Percentiles rank a stretch among this genome's conserved stretches.
These are phyloP conservation scores for Globisporangium irregulare DNA, from an alignment of 352 stramenopile genomes.

Conservation along the genomic window DNA sequence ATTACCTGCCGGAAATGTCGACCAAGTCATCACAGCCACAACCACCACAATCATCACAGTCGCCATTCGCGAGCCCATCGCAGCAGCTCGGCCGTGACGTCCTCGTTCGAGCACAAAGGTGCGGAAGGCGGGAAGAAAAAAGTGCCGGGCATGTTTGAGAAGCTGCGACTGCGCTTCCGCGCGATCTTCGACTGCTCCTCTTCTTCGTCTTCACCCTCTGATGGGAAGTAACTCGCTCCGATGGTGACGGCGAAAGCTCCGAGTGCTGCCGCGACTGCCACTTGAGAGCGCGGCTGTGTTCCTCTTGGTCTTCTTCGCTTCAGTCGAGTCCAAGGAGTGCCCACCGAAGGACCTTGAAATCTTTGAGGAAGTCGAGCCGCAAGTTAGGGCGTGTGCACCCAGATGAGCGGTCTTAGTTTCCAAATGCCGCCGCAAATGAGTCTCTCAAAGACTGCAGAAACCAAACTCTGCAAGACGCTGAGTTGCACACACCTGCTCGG, in stretches of 20 bases:
- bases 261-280: not conserved
- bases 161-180: conserved; percentile 37
- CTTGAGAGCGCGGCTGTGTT: conserved; percentile 8
- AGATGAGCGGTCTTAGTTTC: conserved; percentile 39
- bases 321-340: conserved; percentile 20
- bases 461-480: conserved; percentile 38
- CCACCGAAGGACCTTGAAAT: conserved; percentile 36
- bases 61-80: not conserved
- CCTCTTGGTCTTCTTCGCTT: conserved; percentile 13
- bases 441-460: conserved; percentile 28
- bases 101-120: not conserved
- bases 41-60: not conserved
- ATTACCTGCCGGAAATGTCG: conserved; percentile 57
- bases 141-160: conserved; percentile 38
- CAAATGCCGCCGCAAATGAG: conserved; percentile 32
- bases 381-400: conserved; percentile 35
- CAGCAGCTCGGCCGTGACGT: not conserved
- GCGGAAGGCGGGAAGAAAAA: conserved; percentile 16
- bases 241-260: not conserved
- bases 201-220: not conserved
- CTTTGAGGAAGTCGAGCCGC: conserved; percentile 37
- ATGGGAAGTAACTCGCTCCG: not conserved
- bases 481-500: conserved; percentile 54
- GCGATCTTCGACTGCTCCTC: conserved; percentile 20
- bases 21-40: conserved; percentile 20